Conservation (phyloP, 371 early-diverging fungal genomes). For the Enteropsectra breve region DNA sequence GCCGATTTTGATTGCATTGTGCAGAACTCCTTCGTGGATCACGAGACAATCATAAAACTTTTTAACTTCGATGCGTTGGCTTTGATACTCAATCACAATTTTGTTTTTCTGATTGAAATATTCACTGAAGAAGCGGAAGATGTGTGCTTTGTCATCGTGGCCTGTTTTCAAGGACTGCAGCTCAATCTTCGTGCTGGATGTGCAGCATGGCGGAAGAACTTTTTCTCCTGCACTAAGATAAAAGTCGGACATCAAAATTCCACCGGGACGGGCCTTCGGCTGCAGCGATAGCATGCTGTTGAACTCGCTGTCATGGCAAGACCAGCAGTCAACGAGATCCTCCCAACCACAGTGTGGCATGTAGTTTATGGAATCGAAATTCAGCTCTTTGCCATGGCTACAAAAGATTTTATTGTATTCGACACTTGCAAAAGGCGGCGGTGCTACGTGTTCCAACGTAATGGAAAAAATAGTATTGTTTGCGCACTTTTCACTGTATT, state of each 20-base stretch:
- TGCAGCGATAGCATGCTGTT: slow-evolving; percentile 38
- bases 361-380: slow-evolving; percentile 22
- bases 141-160: neutral
- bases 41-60: slow-evolving; percentile 38
- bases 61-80: slow-evolving; percentile 41
- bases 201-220: slow-evolving; percentile 37
- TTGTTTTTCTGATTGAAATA: slow-evolving; percentile 37
- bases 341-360: slow-evolving; percentile 59
- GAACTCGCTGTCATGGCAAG: slow-evolving; percentile 60
- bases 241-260: slow-evolving; percentile 51
- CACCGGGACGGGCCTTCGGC: slow-evolving; percentile 35
- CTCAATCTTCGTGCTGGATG: slow-evolving; percentile 26
- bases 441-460: no score
- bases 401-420: slow-evolving; percentile 35
- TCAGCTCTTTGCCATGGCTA: slow-evolving; percentile 32
- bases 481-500: no score
- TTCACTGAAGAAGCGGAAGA: slow-evolving; percentile 46
- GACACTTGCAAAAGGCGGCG: no score
- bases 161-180: slow-evolving; percentile 29
- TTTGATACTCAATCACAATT: slow-evolving; percentile 18
- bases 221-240: slow-evolving; percentile 38
- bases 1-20: slow-evolving; percentile 46
- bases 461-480: no score
- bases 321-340: slow-evolving; percentile 59
- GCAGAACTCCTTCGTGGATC: slow-evolving; percentile 4